These are phyloP conservation scores for Podospora anserina DNA, from an alignment of 495 filamentous ascomycete genomes.

Conservation along the genomic window DNA sequence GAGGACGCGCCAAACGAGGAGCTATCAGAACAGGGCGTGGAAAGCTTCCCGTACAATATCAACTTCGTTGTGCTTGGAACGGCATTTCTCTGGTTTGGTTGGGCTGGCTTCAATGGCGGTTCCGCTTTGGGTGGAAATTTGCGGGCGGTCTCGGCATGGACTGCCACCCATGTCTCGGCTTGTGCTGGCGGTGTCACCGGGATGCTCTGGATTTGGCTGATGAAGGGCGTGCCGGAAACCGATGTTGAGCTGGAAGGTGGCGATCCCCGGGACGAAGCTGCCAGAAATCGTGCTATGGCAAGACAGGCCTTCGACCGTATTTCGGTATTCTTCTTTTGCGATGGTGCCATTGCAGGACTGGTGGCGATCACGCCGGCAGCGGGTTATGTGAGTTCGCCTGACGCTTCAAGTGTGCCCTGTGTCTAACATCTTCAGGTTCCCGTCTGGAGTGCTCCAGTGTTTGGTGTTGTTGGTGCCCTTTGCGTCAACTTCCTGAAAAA, in stretches of 20 bases:
- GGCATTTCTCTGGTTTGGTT: constrained; percentile 91
- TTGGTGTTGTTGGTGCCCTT: constrained; percentile 19
- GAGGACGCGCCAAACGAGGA: constrained; percentile 65
- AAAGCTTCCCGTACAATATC: constrained; percentile 68
- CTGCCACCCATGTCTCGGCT: constrained; percentile 86
- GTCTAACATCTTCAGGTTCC: constrained; percentile 12
- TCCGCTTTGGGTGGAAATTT: constrained; percentile 86
- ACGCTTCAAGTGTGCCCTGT: neutral
- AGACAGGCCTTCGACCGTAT: constrained; percentile 65
- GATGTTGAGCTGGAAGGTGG: constrained; percentile 44
- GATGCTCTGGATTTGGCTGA: constrained; percentile 19
- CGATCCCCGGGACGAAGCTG: neutral
- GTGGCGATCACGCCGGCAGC: constrained; percentile 83
- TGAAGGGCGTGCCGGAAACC: constrained; percentile 11
- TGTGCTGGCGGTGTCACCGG: constrained; percentile 77
- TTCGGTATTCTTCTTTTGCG: constrained; percentile 94
- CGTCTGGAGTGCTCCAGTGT: constrained; percentile 19
- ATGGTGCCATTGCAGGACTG: constrained; percentile 77
- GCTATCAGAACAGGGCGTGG: constrained; percentile 37
- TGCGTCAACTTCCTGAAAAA: constrained; percentile 18
- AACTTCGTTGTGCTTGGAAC: constrained; percentile 90
- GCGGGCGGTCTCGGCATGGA: constrained; percentile 80
- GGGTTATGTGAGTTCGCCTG: constrained; percentile 61
- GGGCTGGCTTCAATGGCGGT: constrained; percentile 95
- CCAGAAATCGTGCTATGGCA: neutral